These are phyloP conservation scores for Chaetomium olivaceum DNA, from an alignment of 2,329 filamentous ascomycete genomes.

Conservation along the genomic window DNA sequence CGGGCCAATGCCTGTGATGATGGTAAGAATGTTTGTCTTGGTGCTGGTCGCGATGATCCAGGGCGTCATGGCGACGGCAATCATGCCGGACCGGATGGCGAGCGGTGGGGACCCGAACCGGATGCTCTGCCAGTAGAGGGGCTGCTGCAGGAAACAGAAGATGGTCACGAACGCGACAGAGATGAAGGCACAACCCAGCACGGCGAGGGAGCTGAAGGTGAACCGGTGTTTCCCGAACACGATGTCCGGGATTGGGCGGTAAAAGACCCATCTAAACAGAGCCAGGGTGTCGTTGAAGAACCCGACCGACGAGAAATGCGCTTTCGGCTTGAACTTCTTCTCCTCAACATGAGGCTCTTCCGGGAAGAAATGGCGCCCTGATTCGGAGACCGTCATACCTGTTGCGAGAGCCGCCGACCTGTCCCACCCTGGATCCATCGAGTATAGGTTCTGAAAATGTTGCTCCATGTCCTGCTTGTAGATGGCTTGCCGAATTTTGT, in stretches of 20 bases:
- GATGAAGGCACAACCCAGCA: conserved; percentile 66
- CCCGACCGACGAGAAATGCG: conserved; percentile 73
- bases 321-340: conserved; percentile 61
- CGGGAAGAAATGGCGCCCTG: conserved; percentile 73
- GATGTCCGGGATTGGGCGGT: conserved; percentile 78
- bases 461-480: conserved; percentile 80
- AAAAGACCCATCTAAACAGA: conserved; percentile 85
- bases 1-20: conserved; percentile 86
- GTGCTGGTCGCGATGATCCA: conserved; percentile 90
- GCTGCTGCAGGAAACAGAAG: conserved; percentile 84
- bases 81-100: conserved; percentile 85
- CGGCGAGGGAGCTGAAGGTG: conserved; percentile 77
- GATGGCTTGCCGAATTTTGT: conserved; percentile 86
- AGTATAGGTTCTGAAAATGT: conserved; percentile 58
- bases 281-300: conserved; percentile 77
- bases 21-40: conserved; percentile 83
- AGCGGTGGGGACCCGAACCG: conserved; percentile 83
- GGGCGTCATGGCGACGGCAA: conserved; percentile 85
- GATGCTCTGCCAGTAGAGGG: conserved; percentile 87
- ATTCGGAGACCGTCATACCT: conserved; percentile 45
- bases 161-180: conserved; percentile 72
- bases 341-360: conserved; percentile 58
- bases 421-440: conserved; percentile 50
- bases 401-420: conserved; percentile 50
- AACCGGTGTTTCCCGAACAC: conserved; percentile 67